Conservation (phyloP, 2,329 filamentous ascomycete genomes). For the Aciculosporium take region DNA sequence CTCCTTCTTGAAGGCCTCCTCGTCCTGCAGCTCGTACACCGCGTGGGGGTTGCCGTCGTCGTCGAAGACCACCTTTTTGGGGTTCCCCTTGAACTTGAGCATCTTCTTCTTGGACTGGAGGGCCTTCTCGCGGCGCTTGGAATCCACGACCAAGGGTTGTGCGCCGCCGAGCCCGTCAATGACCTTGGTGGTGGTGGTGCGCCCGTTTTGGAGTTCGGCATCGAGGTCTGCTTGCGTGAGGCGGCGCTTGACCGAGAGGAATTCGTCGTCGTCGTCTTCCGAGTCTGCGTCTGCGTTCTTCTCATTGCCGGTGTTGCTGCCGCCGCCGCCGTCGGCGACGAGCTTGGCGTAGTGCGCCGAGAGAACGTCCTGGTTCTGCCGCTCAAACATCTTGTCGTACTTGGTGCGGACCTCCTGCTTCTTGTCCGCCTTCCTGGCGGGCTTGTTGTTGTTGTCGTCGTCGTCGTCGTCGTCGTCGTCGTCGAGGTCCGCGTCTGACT, state of each 20-base stretch:
- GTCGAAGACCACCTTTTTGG: slow-evolving; percentile 78
- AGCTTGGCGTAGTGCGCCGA: slow-evolving; percentile 89
- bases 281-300: slow-evolving; percentile 33
- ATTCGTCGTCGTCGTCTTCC: slow-evolving; percentile 52
- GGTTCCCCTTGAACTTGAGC: slow-evolving; percentile 76
- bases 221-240: slow-evolving; percentile 55
- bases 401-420: slow-evolving; percentile 74
- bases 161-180: slow-evolving; percentile 56
- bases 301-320: slow-evolving; percentile 33
- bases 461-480: slow-evolving; percentile 32
- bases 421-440: slow-evolving; percentile 38
- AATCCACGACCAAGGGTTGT: slow-evolving; percentile 72
- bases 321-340: slow-evolving; percentile 47
- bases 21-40: slow-evolving; percentile 76
- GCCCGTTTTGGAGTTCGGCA: slow-evolving; percentile 31
- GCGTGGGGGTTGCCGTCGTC: slow-evolving; percentile 78
- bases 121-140: slow-evolving; percentile 90
- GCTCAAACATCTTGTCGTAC: slow-evolving; percentile 95
- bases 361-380: slow-evolving; percentile 87
- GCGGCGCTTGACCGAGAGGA: slow-evolving; percentile 80
- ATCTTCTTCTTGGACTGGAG: slow-evolving; percentile 90
- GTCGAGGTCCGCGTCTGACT: slow-evolving; percentile 39
- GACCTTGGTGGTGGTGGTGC: slow-evolving; percentile 35
- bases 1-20: slow-evolving; percentile 61
- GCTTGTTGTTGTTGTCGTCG: slow-evolving; percentile 17